Evolutionary conservation across 2,329 filamentous ascomycete species (phyloP).

Genomic region (Apiospora hydei): DNA sequence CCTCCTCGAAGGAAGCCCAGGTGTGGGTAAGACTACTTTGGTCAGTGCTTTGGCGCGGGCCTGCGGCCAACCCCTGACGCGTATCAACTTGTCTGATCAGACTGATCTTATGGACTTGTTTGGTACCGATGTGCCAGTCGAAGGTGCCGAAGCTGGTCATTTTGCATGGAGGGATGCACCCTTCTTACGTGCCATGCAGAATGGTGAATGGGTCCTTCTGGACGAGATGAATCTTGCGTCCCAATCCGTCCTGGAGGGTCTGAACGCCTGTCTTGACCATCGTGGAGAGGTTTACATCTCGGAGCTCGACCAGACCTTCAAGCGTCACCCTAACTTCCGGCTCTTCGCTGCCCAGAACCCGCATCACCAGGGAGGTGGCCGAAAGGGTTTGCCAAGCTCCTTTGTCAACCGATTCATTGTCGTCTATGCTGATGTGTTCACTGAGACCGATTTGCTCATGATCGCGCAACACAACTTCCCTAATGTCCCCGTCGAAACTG

Average conservation of each 20-base stretch:
- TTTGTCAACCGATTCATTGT: constrained; percentile 99
- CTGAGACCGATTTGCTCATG: constrained; percentile 76
- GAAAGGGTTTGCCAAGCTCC: constrained; percentile 92
- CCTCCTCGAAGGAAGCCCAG: constrained; percentile 94
- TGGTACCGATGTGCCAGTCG: constrained; percentile 93
- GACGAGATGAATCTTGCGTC: constrained; percentile 99
- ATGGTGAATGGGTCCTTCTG: constrained; percentile 92
- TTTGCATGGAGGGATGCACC: constrained; percentile 97
- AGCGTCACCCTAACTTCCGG: constrained; percentile 87
- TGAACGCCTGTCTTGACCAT: constrained; percentile 97
- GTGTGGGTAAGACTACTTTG: constrained; percentile 96
- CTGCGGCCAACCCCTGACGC: constrained; percentile 81
- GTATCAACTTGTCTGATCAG: constrained; percentile 97
- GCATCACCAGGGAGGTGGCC: constrained; percentile 93
- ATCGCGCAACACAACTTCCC: constrained; percentile 86
- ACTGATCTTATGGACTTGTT: constrained; percentile 98
- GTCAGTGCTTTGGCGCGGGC: constrained; percentile 83
- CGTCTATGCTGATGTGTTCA: constrained; percentile 93
- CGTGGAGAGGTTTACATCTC: constrained; percentile 95
- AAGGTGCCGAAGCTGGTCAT: constrained; percentile 87
- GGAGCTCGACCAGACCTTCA: constrained; percentile 93
- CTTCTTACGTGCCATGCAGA: constrained; percentile 95
- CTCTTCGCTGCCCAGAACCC: constrained; percentile 98
- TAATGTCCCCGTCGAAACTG: constrained; percentile 61
- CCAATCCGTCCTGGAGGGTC: constrained; percentile 92